Base-by-base conservation (phyloP, 75 land plant genomes). In the Sequoia sempervirens region DNA sequence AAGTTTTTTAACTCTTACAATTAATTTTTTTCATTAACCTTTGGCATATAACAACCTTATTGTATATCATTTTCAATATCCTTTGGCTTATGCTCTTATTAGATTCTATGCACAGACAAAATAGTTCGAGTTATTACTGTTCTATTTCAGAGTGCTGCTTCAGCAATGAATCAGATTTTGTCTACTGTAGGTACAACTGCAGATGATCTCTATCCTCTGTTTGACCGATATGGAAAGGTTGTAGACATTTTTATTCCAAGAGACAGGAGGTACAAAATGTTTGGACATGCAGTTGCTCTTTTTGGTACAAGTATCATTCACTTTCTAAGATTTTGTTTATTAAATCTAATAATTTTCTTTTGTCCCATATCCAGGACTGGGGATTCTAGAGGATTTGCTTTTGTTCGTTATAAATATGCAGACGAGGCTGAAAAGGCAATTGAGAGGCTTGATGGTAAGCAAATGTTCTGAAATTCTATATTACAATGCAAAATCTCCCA, bases 351-450 rank as follows among this genome's bases (percentile, higher is more conserved):
- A n/a, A 43, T 11, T 45, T 26, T 23, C 46, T 3, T 45, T 78
- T 45, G 30, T 12, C 8, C 26, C 46, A 78, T 78, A 61, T 66
- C 52, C 81, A 97, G 99, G 90, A 97, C 99, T 64, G 99, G 99
- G 1, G 99, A 97, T 2, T 97, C 99, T 3, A 86, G 99, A 18
- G 99, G 99, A 5, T 97, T 97, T 86, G 99, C 98, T 11, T 97
- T 97, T 87, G 99, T 97, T 36, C 91, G 99, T n/a, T 97, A 96
- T 83, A 97, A 96, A 91, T 92, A 96, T 85, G 92, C 93, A 3
- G 99, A 97, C 72, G 99, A 97, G 83, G 98, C 99, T 0, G 92
- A 92, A 75, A 97, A 94, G 89, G 99, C 99, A 23, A 92, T 97
- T 14, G 96, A 97, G 11, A 93, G 85, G 84, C 96, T 97, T 12